phyloP scores from a whole-genome alignment of 305 asterid species.

The Rubia balearica region DNA sequence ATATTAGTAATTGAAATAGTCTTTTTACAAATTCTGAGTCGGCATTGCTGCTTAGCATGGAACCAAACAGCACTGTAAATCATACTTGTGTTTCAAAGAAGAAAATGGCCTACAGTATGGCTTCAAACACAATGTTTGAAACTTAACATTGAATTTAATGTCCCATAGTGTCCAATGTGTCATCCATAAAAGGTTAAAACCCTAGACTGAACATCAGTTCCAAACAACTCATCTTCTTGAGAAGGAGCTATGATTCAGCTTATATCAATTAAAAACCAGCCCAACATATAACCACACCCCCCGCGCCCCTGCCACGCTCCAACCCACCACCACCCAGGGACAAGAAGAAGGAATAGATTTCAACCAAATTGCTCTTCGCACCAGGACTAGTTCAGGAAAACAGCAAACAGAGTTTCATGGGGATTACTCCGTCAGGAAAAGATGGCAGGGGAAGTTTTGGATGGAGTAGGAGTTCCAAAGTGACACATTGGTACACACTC shows the following conservation, averaged over 20 bases:
- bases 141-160: not conserved
- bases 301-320: too few species aligned
- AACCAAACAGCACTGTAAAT: not conserved
- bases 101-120: not conserved
- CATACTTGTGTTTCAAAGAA: not conserved
- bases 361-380: not conserved
- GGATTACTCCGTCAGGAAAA: not conserved
- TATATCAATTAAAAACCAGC: not conserved
- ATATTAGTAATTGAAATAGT: not conserved
- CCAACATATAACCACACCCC: not conserved
- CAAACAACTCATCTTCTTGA: not conserved
- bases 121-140: constrained; percentile 6
- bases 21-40: not conserved
- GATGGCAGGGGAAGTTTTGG: not conserved
- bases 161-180: not conserved
- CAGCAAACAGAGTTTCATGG: not conserved
- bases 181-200: not conserved
- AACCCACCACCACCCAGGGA: not conserved
- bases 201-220: not conserved
- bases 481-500: not conserved
- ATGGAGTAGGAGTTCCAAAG: not conserved
- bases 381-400: not conserved
- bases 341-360: not conserved
- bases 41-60: not conserved
- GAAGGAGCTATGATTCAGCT: not conserved